Conservation (phyloP, 179 eudicot species). For the Dionaea muscipula region DNA sequence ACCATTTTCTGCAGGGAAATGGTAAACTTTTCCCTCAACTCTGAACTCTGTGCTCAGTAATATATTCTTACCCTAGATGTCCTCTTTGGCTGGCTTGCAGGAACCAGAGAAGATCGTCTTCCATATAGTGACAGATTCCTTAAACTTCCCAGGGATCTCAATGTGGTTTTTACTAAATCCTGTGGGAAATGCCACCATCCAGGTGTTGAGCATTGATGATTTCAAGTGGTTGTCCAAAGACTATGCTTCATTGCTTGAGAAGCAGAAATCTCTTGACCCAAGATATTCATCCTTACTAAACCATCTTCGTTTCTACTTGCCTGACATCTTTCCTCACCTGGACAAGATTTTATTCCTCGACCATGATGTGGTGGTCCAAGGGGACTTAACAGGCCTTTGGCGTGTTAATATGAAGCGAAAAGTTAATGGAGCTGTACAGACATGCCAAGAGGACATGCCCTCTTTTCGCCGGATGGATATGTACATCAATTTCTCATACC, state of each 20-base stretch:
- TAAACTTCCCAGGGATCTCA: conserved; percentile 68
- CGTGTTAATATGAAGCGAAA: conserved; percentile 51
- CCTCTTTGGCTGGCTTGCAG: conserved; percentile 14
- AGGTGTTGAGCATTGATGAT: conserved; percentile 45
- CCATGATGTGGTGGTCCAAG: conserved; percentile 87
- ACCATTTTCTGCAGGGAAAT: too few relatives aligned
- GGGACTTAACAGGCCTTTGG: conserved; percentile 68
- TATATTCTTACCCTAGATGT: background rate
- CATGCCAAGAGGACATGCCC: conserved; percentile 52
- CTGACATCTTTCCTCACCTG: conserved; percentile 67
- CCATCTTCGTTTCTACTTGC: conserved; percentile 86
- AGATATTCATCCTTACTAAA: conserved; percentile 69
- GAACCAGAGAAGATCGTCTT: conserved; percentile 73
- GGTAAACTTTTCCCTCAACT: background rate
- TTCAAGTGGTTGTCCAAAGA: conserved; percentile 39
- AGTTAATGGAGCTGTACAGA: conserved; percentile 85
- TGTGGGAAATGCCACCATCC: conserved; percentile 63
- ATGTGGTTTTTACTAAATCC: conserved; percentile 88
- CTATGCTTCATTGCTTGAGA: conserved; percentile 25
- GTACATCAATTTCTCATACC: conserved; percentile 70
- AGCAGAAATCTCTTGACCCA: conserved; percentile 45
- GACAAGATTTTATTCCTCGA: conserved; percentile 76
- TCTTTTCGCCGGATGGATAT: conserved; percentile 53
- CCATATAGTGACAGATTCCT: conserved; percentile 81
- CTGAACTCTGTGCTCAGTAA: background rate